phyloP scores from a whole-genome alignment of 1,284 basidiomycete genomes.

The Mycena citricolor region DNA sequence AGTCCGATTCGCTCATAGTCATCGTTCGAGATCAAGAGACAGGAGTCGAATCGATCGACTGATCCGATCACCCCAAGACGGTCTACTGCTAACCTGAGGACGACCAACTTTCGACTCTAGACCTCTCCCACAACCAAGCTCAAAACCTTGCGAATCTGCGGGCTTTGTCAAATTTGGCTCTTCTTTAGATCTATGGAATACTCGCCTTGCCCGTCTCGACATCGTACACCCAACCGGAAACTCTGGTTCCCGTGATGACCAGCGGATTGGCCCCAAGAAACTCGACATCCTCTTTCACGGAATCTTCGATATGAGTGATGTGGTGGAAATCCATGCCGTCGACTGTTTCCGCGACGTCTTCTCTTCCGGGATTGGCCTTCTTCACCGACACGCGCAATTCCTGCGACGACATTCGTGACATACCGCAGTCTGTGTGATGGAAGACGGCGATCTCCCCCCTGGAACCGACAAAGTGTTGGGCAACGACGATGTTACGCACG shows the following conservation, averaged over 20 bases:
- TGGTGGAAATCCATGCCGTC: conserved; percentile 58
- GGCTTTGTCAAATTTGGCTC: too few relatives aligned
- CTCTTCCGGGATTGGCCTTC: conserved; percentile 41
- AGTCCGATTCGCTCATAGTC: too few relatives aligned
- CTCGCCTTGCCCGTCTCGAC: conserved; percentile 62
- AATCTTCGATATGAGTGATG: conserved; percentile 50
- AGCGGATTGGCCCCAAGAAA: conserved; percentile 57
- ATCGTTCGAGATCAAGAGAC: too few relatives aligned
- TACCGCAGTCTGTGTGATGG: conserved; percentile 69
- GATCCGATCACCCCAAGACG: too few relatives aligned
- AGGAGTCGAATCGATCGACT: too few relatives aligned
- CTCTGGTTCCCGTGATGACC: conserved; percentile 47
- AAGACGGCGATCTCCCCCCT: conserved; percentile 64
- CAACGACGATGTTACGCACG: conserved; percentile 62
- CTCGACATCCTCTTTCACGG: conserved; percentile 54
- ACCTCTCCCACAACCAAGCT: too few relatives aligned
- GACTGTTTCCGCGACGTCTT: conserved; percentile 39
- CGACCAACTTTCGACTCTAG: too few relatives aligned
- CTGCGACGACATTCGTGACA: conserved; percentile 56
- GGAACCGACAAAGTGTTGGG: conserved; percentile 58
- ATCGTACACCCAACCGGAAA: conserved; percentile 67
- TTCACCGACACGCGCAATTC: conserved; percentile 51
- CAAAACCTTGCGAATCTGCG: too few relatives aligned
- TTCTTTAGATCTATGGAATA: too few relatives aligned
- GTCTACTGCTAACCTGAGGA: too few relatives aligned